These are phyloP conservation scores for Chamaecrista fasciculata DNA, from an alignment of 306 rosid species.

Conservation along the genomic window DNA sequence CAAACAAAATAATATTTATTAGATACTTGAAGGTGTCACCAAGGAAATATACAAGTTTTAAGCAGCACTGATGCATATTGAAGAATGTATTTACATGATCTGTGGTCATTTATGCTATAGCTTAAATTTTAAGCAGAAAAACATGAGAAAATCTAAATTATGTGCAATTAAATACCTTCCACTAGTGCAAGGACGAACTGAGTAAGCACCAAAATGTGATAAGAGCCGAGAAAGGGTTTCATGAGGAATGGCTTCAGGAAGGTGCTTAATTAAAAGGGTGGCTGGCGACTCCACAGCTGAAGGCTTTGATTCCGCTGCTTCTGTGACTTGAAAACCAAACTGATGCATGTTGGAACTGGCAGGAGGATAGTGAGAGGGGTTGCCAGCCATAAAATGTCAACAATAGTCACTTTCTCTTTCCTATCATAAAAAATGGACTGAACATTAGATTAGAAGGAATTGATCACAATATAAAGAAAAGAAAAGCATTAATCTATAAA, in stretches of 20 bases:
- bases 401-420: constrained; percentile 1
- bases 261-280: constrained; percentile 68
- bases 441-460: not conserved
- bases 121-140: not conserved
- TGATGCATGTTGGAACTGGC: constrained; percentile 11
- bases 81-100: not conserved
- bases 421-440: not conserved
- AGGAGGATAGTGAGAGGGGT: constrained; percentile 1
- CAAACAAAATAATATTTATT: not conserved
- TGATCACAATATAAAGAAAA: not conserved
- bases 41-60: not conserved
- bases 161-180: constrained; percentile 37
- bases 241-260: constrained; percentile 74
- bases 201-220: constrained; percentile 70
- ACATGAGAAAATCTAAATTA: not conserved
- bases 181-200: constrained; percentile 55
- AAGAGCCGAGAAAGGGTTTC: constrained; percentile 66
- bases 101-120: not conserved
- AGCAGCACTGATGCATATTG: not conserved
- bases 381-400: constrained; percentile 12
- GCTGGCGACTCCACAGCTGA: constrained; percentile 9
- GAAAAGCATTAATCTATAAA: not conserved
- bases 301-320: constrained; percentile 27
- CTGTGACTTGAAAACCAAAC: constrained; percentile 35
- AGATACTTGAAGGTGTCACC: not conserved